A percentile compares a stretch with the other conserved stretches of the same genome.
Conservation (phyloP, 768 basidiomycete species). For the Tricholoma bakamatsutake region DNA sequence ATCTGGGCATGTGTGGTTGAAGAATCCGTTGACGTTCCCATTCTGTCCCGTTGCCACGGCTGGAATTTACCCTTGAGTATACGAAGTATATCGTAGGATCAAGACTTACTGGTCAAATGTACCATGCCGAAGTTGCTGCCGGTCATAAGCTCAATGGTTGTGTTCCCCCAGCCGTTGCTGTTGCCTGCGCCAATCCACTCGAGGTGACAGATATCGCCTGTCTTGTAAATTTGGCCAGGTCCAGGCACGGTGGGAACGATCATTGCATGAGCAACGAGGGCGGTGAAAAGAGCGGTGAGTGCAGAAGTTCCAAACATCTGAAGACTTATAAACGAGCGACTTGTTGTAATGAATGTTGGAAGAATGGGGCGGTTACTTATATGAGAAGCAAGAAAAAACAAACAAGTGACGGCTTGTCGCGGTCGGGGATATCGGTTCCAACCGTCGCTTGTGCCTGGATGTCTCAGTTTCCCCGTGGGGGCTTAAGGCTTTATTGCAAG, state of each 20-base stretch:
- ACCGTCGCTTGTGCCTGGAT: too few species aligned
- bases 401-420: too few species aligned
- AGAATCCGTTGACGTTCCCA: slow-evolving; percentile 49
- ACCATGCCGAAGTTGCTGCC: slow-evolving; percentile 69
- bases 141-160: slow-evolving; percentile 77
- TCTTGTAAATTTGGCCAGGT: slow-evolving; percentile 52
- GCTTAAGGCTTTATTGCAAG: background rate
- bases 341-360: slow-evolving; percentile 4
- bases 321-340: slow-evolving; percentile 10
- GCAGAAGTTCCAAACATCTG: slow-evolving; percentile 34
- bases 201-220: slow-evolving; percentile 50
- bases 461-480: too few species aligned
- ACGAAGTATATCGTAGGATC: background rate
- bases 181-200: slow-evolving; percentile 49
- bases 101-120: slow-evolving; percentile 53
- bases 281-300: slow-evolving; percentile 32
- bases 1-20: slow-evolving; percentile 58
- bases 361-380: too few species aligned
- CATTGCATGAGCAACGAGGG: slow-evolving; percentile 45
- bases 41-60: slow-evolving; percentile 59
- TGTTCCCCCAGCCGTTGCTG: slow-evolving; percentile 62
- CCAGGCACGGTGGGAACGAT: slow-evolving; percentile 54
- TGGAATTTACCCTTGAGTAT: slow-evolving; percentile 20
- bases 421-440: too few species aligned
- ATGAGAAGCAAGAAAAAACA: too few species aligned